These are phyloP conservation scores for Clohesyomyces aquaticus DNA, from an alignment of 495 filamentous ascomycete genomes.

Conservation along the genomic window DNA sequence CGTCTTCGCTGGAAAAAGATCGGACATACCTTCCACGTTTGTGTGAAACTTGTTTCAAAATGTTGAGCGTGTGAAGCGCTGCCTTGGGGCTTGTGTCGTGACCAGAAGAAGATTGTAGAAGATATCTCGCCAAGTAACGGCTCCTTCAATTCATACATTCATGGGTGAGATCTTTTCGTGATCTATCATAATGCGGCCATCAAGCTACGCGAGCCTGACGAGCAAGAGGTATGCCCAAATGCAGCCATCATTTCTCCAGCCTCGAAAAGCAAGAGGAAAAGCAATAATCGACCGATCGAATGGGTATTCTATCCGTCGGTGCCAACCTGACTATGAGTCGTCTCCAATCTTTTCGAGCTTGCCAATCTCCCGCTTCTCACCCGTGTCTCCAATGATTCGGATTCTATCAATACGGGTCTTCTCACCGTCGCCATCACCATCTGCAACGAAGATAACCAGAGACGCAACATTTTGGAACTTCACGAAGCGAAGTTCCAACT, in stretches of 20 bases:
- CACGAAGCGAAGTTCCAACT: conserved; percentile 82
- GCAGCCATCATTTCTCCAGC: too few species aligned
- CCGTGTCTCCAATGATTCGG: conserved; percentile 85
- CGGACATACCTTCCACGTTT: conserved; percentile 29
- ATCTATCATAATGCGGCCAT: background rate
- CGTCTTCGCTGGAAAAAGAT: conserved; percentile 45
- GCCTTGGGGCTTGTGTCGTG: too few species aligned
- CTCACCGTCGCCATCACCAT: conserved; percentile 84
- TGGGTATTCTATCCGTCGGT: background rate
- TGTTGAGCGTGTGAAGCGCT: too few species aligned
- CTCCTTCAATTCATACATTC: too few species aligned
- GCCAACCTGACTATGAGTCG: conserved; percentile 50
- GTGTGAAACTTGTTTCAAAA: too few species aligned
- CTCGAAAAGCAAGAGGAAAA: too few species aligned
- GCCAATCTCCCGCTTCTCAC: conserved; percentile 88
- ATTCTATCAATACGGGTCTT: conserved; percentile 86
- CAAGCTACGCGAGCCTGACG: background rate
- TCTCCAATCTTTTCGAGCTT: conserved; percentile 96
- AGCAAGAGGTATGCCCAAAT: too few species aligned
- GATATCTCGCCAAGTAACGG: too few species aligned
- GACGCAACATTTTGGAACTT: conserved; percentile 94
- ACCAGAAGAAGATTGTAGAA: too few species aligned
- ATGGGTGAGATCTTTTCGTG: background rate
- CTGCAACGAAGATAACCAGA: conserved; percentile 84
- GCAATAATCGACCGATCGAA: background rate